Percentiles rank a stretch among this genome's conserved stretches.
These are phyloP conservation scores for Yamadazyma atlantica DNA, from an alignment of 1,139 yeast genomes.

Conservation along the genomic window DNA sequence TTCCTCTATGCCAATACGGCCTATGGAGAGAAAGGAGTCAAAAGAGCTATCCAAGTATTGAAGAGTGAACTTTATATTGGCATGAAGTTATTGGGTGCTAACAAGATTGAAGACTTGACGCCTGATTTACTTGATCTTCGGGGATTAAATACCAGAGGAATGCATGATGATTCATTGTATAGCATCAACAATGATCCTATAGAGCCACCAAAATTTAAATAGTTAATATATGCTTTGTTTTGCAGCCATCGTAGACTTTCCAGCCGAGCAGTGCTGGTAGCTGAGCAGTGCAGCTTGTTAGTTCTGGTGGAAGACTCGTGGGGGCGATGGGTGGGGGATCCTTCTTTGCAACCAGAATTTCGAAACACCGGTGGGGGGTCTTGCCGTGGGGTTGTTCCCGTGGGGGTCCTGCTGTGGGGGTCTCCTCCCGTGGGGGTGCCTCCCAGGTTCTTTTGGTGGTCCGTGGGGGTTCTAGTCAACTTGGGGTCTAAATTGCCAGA, in stretches of 20 bases:
- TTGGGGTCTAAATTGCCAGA: no score
- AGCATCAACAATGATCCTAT: conserved; percentile 13
- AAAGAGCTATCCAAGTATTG: conserved; percentile 40
- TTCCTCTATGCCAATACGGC: conserved; percentile 49
- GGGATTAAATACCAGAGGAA: conserved; percentile 6
- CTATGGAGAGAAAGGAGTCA: conserved; percentile 51
- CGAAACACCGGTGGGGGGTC: no score
- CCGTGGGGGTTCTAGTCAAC: neutral
- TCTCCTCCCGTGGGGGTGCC: no score
- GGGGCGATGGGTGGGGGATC: neutral
- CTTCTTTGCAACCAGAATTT: no score
- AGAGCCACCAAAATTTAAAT: conserved; percentile 5
- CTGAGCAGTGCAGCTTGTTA: no score
- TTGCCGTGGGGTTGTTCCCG: no score
- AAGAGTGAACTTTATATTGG: conserved; percentile 45
- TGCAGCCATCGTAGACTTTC: neutral
- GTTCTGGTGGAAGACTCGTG: no score
- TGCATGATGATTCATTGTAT: conserved; percentile 12
- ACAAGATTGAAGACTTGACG: conserved; percentile 34
- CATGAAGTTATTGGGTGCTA: conserved; percentile 48
- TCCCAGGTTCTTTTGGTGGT: neutral
- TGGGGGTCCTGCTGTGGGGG: no score
- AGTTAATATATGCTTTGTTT: neutral
- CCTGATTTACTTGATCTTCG: conserved; percentile 18
- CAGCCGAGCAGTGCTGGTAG: no score